Evolutionary conservation across 768 basidiomycete species (phyloP).

Genomic region (Rhizopogon vinicolor): DNA sequence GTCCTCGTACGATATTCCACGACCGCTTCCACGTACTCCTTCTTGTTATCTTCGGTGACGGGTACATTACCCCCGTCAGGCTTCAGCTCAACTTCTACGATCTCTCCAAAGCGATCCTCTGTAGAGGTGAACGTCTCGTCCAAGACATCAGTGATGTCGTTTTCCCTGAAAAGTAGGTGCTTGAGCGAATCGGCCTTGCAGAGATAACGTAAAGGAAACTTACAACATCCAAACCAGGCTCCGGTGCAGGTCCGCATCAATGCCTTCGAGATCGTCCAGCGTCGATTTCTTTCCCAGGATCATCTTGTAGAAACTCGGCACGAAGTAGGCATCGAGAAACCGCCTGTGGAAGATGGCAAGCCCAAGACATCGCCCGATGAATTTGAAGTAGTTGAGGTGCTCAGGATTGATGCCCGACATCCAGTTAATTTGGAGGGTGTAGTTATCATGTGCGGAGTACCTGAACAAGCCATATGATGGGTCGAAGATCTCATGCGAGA

Average conservation of each 20-base stretch:
- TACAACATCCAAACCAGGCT: slow-evolving; percentile 75
- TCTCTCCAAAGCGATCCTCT: slow-evolving; percentile 74
- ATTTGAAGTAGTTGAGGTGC: slow-evolving; percentile 77
- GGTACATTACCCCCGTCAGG: slow-evolving; percentile 53
- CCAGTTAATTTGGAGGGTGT: slow-evolving; percentile 77
- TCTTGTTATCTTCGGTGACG: slow-evolving; percentile 75
- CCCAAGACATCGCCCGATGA: slow-evolving; percentile 71
- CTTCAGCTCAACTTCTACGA: slow-evolving; percentile 62
- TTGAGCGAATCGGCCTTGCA: background rate
- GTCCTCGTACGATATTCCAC: slow-evolving; percentile 81
- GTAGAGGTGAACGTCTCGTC: slow-evolving; percentile 70
- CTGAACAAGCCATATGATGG: slow-evolving; percentile 81
- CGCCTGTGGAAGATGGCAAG: slow-evolving; percentile 75
- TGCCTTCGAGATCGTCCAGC: slow-evolving; percentile 61
- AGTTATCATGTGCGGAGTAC: slow-evolving; percentile 77
- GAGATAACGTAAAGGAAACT: slow-evolving; percentile 21
- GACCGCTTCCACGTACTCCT: slow-evolving; percentile 71
- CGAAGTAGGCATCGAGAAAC: slow-evolving; percentile 78
- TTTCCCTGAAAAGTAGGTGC: slow-evolving; percentile 41
- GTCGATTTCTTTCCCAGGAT: slow-evolving; percentile 57
- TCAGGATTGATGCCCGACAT: slow-evolving; percentile 74
- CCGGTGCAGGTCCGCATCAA: slow-evolving; percentile 65
- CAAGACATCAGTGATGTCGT: slow-evolving; percentile 70
- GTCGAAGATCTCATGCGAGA: slow-evolving; percentile 81
- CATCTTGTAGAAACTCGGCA: slow-evolving; percentile 79